phyloP scores from a whole-genome alignment of 805 yeast species.

The Candida hispaniensis region DNA sequence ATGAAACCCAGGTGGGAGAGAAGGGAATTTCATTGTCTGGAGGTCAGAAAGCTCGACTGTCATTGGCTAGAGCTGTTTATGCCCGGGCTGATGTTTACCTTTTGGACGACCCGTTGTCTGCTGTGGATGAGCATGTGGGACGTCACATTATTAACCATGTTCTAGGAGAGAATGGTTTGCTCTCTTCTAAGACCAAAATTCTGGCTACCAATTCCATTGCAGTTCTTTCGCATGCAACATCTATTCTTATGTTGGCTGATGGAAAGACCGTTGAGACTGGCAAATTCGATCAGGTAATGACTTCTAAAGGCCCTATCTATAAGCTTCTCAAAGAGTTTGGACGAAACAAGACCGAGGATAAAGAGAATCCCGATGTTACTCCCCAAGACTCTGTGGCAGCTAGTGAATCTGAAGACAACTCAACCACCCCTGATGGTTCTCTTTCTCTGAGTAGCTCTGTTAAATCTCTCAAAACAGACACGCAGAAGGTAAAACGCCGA shows the following conservation, averaged over 20 bases:
- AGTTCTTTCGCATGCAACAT: slow-evolving; percentile 65
- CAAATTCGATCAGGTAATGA: slow-evolving; percentile 24
- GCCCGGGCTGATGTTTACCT: slow-evolving; percentile 54
- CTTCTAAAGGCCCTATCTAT: slow-evolving; percentile 21
- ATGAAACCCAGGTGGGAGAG: slow-evolving; percentile 72
- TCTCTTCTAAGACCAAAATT: slow-evolving; percentile 61
- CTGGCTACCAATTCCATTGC: slow-evolving; percentile 81
- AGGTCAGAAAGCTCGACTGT: slow-evolving; percentile 77
- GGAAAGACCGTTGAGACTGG: slow-evolving; percentile 33
- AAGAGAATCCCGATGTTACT: slow-evolving; percentile 2
- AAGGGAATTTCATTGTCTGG: slow-evolving; percentile 81
- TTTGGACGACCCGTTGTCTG: slow-evolving; percentile 71
- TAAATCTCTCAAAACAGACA: slow-evolving; percentile 6
- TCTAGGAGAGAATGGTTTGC: slow-evolving; percentile 67
- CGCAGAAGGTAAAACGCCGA: slow-evolving; percentile 16
- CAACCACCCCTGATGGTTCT: slow-evolving; percentile 7
- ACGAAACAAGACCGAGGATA: slow-evolving; percentile 16
- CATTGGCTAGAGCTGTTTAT: slow-evolving; percentile 71
- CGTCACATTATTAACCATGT: slow-evolving; percentile 65
- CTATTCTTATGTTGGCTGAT: slow-evolving; percentile 55
- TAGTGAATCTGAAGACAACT: slow-evolving; percentile 11
- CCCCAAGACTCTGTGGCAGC: slow-evolving; percentile 17
- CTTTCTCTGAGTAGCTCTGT: slow-evolving; percentile 13
- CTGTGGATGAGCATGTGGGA: slow-evolving; percentile 85
- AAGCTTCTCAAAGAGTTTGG: slow-evolving; percentile 24